phyloP scores from a whole-genome alignment of 2,329 filamentous ascomycete genomes.

The Paecilomyces sp. region DNA sequence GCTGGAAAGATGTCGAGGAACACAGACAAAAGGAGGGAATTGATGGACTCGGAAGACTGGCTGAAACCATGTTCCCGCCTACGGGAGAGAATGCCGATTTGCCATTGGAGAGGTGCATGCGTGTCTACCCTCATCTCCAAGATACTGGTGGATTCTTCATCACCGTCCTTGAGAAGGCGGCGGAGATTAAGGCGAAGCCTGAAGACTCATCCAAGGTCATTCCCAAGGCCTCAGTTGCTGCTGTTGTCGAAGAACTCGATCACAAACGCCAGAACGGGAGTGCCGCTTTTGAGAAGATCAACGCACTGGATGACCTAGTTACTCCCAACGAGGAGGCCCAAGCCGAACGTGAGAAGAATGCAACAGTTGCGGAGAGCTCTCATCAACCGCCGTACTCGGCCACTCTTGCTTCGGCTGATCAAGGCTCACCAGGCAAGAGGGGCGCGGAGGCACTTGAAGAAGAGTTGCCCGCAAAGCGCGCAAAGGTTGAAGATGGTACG shows the following conservation, averaged over 20 bases:
- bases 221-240: conserved; percentile 31
- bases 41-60: conserved; percentile 60
- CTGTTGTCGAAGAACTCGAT: conserved; percentile 28
- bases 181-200: conserved; percentile 71
- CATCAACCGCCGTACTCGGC: conserved; percentile 26
- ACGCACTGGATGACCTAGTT: conserved; percentile 33
- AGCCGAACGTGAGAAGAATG: conserved; percentile 25
- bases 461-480: conserved; percentile 35
- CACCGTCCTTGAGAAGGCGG: conserved; percentile 83
- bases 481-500: conserved; percentile 33
- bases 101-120: conserved; percentile 82
- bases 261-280: conserved; percentile 21
- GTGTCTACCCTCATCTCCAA: conserved; percentile 90
- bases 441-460: conserved; percentile 26
- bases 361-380: conserved; percentile 25
- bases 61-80: conserved; percentile 77
- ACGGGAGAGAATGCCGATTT: conserved; percentile 52
- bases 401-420: conserved; percentile 15
- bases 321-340: conserved; percentile 19
- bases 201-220: conserved; percentile 45
- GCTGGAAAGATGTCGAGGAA: conserved; percentile 73
- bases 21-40: conserved; percentile 55
- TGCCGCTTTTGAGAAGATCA: conserved; percentile 28
- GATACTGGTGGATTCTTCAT: conserved; percentile 98
- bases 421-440: conserved; percentile 23